A percentile compares a stretch with the other conserved stretches of the same genome.
phyloP scores from a whole-genome alignment of 2,329 filamentous ascomycete species.

The Didymella arachidicola region DNA sequence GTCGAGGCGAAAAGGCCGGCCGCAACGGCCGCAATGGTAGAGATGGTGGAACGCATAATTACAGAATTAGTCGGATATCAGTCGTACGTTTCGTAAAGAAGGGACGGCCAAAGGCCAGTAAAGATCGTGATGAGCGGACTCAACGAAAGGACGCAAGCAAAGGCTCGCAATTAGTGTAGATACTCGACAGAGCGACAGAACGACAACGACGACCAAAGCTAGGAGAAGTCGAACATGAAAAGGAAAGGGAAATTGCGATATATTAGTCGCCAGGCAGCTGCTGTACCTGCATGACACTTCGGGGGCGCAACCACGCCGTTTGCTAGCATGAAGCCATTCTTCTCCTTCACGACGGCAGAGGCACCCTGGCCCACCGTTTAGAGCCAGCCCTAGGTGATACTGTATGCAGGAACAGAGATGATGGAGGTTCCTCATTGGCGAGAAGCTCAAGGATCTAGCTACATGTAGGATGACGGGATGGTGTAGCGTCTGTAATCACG shows the following conservation, averaged over 20 bases:
- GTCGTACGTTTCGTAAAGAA: slow-evolving; percentile 43
- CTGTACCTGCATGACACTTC: slow-evolving; percentile 38
- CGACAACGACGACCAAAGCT: slow-evolving; percentile 28
- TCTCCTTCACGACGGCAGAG: slow-evolving; percentile 24
- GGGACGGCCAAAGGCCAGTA: slow-evolving; percentile 51
- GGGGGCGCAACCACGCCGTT: slow-evolving; percentile 31
- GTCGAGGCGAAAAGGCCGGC: slow-evolving; percentile 48
- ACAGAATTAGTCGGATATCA: slow-evolving; percentile 35
- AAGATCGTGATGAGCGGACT: slow-evolving; percentile 49
- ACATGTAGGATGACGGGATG: slow-evolving; percentile 23
- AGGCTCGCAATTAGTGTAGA: slow-evolving; percentile 44
- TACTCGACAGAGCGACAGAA: slow-evolving; percentile 44
- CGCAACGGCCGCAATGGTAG: slow-evolving; percentile 44
- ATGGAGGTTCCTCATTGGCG: slow-evolving; percentile 26
- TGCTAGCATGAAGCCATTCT: slow-evolving; percentile 37
- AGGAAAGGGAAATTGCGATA: slow-evolving; percentile 40
- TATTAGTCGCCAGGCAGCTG: slow-evolving; percentile 31
- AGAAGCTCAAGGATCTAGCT: slow-evolving; percentile 22
- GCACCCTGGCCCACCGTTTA: slow-evolving; percentile 19
- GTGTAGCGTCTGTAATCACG: slow-evolving; percentile 27
- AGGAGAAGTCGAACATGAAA: slow-evolving; percentile 35
- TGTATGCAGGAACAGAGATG: slow-evolving; percentile 35
- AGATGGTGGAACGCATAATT: slow-evolving; percentile 50
- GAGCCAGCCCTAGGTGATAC: slow-evolving; percentile 14
- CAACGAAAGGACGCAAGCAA: slow-evolving; percentile 66